Evolutionary conservation across 1,284 basidiomycete species (phyloP).

Genomic region (Omphalotus olearius): DNA sequence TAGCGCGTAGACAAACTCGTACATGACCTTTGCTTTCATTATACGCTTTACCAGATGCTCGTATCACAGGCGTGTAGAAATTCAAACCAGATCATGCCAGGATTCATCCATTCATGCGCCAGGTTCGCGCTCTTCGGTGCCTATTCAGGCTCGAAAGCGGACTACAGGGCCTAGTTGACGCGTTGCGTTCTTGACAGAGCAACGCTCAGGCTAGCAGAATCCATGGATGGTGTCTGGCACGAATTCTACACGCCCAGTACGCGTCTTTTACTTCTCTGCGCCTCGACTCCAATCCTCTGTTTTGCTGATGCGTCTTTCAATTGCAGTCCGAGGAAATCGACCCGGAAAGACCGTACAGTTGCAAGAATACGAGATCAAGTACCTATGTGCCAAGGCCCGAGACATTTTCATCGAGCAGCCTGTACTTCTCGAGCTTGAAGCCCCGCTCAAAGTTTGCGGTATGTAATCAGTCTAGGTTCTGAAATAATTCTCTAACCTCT

Average conservation of each 20-base stretch:
- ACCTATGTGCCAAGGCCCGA: slow-evolving; percentile 90
- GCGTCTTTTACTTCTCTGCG: slow-evolving; percentile 10
- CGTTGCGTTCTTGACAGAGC: not conserved
- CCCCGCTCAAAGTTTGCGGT: slow-evolving; percentile 98
- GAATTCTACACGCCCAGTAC: not conserved
- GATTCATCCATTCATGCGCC: no score
- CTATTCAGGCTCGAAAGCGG: no score
- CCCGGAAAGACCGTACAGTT: slow-evolving; percentile 93
- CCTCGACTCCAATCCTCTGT: not conserved
- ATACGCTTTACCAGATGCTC: no score
- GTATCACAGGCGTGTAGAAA: no score
- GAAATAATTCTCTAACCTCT: not conserved
- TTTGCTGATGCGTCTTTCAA: slow-evolving; percentile 12
- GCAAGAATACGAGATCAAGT: slow-evolving; percentile 95
- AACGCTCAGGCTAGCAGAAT: not conserved
- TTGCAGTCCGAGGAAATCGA: slow-evolving; percentile 84
- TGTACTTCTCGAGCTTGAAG: slow-evolving; percentile 90
- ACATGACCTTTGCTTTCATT: no score
- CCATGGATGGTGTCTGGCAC: not conserved
- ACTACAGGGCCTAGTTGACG: no score
- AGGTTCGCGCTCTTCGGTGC: no score
- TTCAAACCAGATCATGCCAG: no score
- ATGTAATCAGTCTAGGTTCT: slow-evolving; percentile 32
- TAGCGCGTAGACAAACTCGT: no score
- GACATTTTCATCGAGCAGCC: slow-evolving; percentile 97